Conservation (phyloP, 768 basidiomycete species). For the Boletus subparvulus region DNA sequence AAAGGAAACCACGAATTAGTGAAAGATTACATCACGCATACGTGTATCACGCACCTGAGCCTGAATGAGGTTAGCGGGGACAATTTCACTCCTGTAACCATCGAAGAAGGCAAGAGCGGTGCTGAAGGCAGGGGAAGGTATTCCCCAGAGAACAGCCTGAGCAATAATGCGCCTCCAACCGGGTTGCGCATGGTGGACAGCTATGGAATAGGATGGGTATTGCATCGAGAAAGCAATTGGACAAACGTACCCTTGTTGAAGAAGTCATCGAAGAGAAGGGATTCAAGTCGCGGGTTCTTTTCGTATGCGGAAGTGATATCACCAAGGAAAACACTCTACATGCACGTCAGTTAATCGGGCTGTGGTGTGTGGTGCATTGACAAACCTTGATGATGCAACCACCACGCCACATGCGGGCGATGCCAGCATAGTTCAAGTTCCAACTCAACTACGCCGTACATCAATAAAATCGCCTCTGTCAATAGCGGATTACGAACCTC, state of each 20-base stretch:
- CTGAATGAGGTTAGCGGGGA: slow-evolving; percentile 94
- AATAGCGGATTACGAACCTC: slow-evolving; percentile 50
- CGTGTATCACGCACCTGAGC: slow-evolving; percentile 60
- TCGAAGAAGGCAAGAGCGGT: slow-evolving; percentile 99
- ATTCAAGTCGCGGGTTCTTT: slow-evolving; percentile 83
- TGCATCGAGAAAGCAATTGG: background rate
- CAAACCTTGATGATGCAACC: slow-evolving; percentile 97
- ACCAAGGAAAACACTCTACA: slow-evolving; percentile 84
- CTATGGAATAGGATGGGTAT: slow-evolving; percentile 36
- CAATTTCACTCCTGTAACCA: slow-evolving; percentile 93
- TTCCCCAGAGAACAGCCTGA: slow-evolving; percentile 96
- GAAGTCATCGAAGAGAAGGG: slow-evolving; percentile 93
- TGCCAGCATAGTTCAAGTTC: slow-evolving; percentile 97
- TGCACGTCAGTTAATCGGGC: slow-evolving; percentile 5
- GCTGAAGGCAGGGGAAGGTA: slow-evolving; percentile 96
- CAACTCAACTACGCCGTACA: slow-evolving; percentile 55
- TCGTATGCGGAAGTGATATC: slow-evolving; percentile 91
- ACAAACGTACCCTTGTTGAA: slow-evolving; percentile 78
- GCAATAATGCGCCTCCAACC: slow-evolving; percentile 98
- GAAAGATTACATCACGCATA: background rate
- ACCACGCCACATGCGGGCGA: slow-evolving; percentile 99
- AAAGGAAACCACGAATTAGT: slow-evolving; percentile 5
- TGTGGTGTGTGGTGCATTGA: slow-evolving; percentile 8
- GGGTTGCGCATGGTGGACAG: slow-evolving; percentile 91
- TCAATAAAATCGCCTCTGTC: slow-evolving; percentile 4